These are phyloP conservation scores for Nemania abortiva DNA, from an alignment of 2,329 filamentous ascomycete genomes.

Conservation along the genomic window DNA sequence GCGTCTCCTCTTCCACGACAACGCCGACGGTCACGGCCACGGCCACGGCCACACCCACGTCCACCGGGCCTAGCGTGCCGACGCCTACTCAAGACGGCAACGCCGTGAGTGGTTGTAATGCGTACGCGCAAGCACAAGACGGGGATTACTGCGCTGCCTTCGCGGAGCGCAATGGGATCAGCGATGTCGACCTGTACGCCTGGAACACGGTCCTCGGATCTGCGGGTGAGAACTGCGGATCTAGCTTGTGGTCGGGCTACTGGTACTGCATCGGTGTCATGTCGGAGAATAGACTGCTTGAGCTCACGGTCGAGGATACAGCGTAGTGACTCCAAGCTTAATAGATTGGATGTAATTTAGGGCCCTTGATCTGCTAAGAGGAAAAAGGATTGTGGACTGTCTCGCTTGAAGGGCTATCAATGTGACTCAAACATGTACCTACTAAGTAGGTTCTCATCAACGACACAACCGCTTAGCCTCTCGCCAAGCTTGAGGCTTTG, in stretches of 20 bases:
- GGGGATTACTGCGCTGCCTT: slow-evolving; percentile 12
- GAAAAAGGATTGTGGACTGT: too few species aligned
- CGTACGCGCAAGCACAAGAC: slow-evolving; percentile 11
- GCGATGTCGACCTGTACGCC: slow-evolving; percentile 1
- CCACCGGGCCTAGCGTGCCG: not conserved
- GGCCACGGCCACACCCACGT: not conserved
- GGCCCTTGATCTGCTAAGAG: too few species aligned
- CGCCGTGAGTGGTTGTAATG: slow-evolving; percentile 8
- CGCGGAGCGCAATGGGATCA: slow-evolving; percentile 9
- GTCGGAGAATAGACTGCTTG: not conserved
- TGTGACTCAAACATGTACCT: too few species aligned
- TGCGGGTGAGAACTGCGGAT: slow-evolving; percentile 10
- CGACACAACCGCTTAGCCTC: too few species aligned
- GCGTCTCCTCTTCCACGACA: slow-evolving; percentile 27
- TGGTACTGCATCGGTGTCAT: slow-evolving; percentile 24
- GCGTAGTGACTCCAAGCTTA: too few species aligned
- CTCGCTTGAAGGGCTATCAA: too few species aligned
- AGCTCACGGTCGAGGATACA: not conserved
- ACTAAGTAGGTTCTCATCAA: too few species aligned
- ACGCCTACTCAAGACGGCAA: slow-evolving; percentile 19
- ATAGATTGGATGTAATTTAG: too few species aligned
- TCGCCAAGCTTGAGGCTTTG: too few species aligned
- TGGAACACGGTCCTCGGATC: slow-evolving; percentile 21
- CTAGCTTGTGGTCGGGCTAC: slow-evolving; percentile 15
- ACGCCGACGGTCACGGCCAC: not conserved